These are phyloP conservation scores for Botrytis aclada DNA, from an alignment of 2,329 filamentous ascomycete genomes.

Conservation along the genomic window DNA sequence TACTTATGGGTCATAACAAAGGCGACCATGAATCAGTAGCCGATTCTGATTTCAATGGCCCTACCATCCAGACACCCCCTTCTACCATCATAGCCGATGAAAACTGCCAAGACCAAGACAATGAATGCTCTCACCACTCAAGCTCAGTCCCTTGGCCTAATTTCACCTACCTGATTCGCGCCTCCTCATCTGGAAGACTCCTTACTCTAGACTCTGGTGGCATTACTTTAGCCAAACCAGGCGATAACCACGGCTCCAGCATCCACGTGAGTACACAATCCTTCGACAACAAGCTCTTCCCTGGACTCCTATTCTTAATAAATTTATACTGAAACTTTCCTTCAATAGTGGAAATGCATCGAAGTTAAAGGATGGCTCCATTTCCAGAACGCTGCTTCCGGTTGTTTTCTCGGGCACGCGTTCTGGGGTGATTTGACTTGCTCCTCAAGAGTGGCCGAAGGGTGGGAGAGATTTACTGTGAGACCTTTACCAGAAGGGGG, in stretches of 20 bases:
- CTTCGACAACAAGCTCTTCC: background rate
- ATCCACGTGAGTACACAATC: constrained; percentile 1
- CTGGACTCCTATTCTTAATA: too few relatives aligned
- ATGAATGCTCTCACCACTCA: background rate
- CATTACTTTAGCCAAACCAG: background rate
- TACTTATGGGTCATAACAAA: background rate
- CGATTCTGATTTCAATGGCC: background rate
- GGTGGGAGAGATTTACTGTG: background rate
- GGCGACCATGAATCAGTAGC: background rate
- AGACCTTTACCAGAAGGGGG: background rate
- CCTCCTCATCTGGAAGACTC: constrained; percentile 8
- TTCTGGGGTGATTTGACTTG: background rate
- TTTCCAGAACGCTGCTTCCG: constrained; percentile 10
- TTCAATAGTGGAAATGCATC: constrained; percentile 2
- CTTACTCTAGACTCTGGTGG: background rate
- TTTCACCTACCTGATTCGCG: background rate
- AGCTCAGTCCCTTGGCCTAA: constrained; percentile 7
- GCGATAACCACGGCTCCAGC: background rate
- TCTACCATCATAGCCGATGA: background rate
- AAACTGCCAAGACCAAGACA: background rate
- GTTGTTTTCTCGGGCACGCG: background rate
- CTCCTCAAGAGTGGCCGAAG: background rate
- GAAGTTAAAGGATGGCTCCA: constrained; percentile 2
- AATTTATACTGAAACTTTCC: background rate
- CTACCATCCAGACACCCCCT: background rate